Evolutionary conservation across 2,329 filamentous ascomycete genomes (phyloP), one percentile per base, ranked within the genome.

Genomic region (Mycosphaerelloides madeirae): DNA sequence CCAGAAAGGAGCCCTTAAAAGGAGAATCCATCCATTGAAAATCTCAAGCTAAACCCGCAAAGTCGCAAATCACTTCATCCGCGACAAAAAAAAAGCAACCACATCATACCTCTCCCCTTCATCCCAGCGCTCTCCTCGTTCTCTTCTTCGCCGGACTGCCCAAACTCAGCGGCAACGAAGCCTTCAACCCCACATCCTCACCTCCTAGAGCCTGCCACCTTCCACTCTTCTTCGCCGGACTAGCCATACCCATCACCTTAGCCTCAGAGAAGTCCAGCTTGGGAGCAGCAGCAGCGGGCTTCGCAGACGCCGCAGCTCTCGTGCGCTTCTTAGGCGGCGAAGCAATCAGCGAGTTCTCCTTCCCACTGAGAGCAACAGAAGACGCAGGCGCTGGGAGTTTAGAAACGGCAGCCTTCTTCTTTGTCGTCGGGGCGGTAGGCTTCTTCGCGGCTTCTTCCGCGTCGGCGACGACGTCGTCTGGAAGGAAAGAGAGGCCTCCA

Each of bases 201-300:
- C 22, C 31, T 2, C 31, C 34, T 13, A 22, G 25, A 43, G 3
- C 22, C 22, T 25, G 1, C 4, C 35, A 29, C 34, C 44, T 43
- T 6, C 42, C 64, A 65, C 45, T 44, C 44, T 61, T 62, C 48
- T 63, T 71, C 6, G 62, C 56, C 29, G 60, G 56, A 48, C 56
- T 59, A 28, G 42, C 41, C 2, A 57, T 38, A 8, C 58, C 52
- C 18, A 46, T 44, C 13, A 44, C 29, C 2, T 41, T 44, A 19
- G 35, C 34, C 32, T 36, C 46, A 16, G 37, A 43, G 20, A 61
- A 50, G 32, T 62, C 59, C 18, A 62, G 51, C 36, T 57, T 58
- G 6, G 58, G 53, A 15, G 54, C 48, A n/a, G 54, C 31, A 16
- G 34, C 13, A 42, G 25, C 42, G 9, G 38, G 33, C 16, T 44